Base-by-base conservation (phyloP, 2,329 filamentous ascomycete species). In the Penicillium frequentans region DNA sequence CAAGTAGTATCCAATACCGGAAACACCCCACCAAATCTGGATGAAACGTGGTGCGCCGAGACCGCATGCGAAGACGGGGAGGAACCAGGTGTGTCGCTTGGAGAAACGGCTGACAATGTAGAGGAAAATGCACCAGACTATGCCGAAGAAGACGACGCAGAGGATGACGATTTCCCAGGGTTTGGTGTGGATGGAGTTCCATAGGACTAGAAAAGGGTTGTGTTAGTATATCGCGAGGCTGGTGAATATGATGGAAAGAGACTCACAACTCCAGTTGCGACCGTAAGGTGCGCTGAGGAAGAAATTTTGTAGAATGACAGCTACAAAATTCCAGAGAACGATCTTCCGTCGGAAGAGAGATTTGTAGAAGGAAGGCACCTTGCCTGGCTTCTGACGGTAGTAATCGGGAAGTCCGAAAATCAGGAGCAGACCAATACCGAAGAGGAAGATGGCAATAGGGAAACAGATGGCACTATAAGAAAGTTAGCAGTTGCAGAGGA, bases 51-150 rank as follows among this genome's bases (percentile, higher is more conserved):
- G 86, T 5, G 85, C 85, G 6, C 73, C 84, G 10, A 89, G 80
- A 27, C 86, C 86, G 58, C 88, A 84, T 53, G 86, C 86, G 63
- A 89, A 88, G 55, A 89, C 82, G 19, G 86, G 86, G 8, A 89
- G 74, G 66, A 88, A 82, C 86, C 86, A 89, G 49, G 80, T 84
- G 70, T 89, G 86, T 19, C 77, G 78, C 62, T 82, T 82, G 19
- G 82, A 84, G 14, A 87, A 77, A 44, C 74, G 70, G n/a, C 79
- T 80, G 64, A 88, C 82, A 57, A 85, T 65, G 29, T 68, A 69
- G 9, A 76, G 67, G 58, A 75, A 60, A 16, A 56, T 54, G 19
- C 77, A 75, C 86, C 86, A 89, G 43, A 88, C 73, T 14, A 84
- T 47, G 37, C 86, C 79, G 55, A 80, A 80, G 68, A 80, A 80